Base-by-base conservation (phyloP, 495 filamentous ascomycete species). In the Lineolata rhizophorae region DNA sequence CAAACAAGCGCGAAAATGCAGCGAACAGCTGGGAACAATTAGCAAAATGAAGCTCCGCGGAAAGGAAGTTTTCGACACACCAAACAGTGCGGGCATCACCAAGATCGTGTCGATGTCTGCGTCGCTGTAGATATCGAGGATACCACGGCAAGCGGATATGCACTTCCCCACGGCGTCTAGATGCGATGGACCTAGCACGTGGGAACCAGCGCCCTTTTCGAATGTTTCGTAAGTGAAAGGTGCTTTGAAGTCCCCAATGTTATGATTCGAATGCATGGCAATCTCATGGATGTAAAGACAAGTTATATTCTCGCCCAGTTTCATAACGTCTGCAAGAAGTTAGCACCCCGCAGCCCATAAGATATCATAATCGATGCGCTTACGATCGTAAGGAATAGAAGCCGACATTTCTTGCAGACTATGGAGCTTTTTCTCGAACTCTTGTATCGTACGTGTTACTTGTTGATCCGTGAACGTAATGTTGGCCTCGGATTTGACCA, bases 261-360 rank as follows among this genome's bases (percentile, higher is more conserved):
- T 65, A 39, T 70, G 67, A 36, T 87, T 76, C 14, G 70, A 57
- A 31, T 85, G 72, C 43, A 91, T 65, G 2, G 74, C 71, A 30
- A 85, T 74, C 49, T 93, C 85, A 45, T 95, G 80, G 39, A 91
- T 67, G 41, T 85, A 92, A 2, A 93, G 56, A 35, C 63, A 73
- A 20, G 81, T 47, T 2, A 80, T 61, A 38, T 76, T 56, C 37
- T 72, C 70, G 29, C 60, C 60, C 27, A 78, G 50, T 35, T n/a
- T n/a, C n/a, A n/a, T n/a, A n/a, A n/a, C n/a, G n/a, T n/a, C n/a
- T n/a, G n/a, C n/a, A n/a, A n/a, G n/a, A n/a, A n/a, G n/a, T n/a
- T n/a, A n/a, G n/a, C n/a, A n/a, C n/a, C n/a, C n/a, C n/a, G n/a
- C n/a, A n/a, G n/a, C n/a, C n/a, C 56, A 49, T 3, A 79, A 52